Percentiles rank a stretch among this genome's conserved stretches.
Evolutionary conservation across 805 yeast species (phyloP).

Genomic region (Zygosaccharomyces rouxii): DNA sequence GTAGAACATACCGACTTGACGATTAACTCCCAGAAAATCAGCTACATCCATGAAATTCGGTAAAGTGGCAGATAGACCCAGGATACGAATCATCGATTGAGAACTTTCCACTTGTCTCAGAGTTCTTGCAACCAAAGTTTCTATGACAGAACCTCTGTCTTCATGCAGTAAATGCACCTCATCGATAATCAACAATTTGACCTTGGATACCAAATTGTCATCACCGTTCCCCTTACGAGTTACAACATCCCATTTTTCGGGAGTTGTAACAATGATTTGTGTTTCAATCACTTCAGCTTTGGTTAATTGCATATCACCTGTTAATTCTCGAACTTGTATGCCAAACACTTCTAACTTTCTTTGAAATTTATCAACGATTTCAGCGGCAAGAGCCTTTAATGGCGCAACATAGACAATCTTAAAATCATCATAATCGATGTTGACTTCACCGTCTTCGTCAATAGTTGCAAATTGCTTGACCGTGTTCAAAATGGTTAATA

Average conservation of each 20-base stretch:
- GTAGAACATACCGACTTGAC: slow-evolving; percentile 87
- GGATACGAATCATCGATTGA: slow-evolving; percentile 89
- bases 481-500: slow-evolving; percentile 72
- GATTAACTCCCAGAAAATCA: slow-evolving; percentile 86
- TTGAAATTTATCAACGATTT: slow-evolving; percentile 85
- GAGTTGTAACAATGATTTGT: slow-evolving; percentile 88
- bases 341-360: slow-evolving; percentile 80
- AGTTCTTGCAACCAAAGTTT: slow-evolving; percentile 91
- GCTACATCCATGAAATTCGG: slow-evolving; percentile 93
- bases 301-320: slow-evolving; percentile 94
- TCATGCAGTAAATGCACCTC: slow-evolving; percentile 96
- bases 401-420: slow-evolving; percentile 93
- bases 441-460: slow-evolving; percentile 46
- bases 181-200: slow-evolving; percentile 83
- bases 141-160: slow-evolving; percentile 97
- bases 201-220: slow-evolving; percentile 75
- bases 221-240: slow-evolving; percentile 92
- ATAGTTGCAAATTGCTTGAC: slow-evolving; percentile 66
- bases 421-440: slow-evolving; percentile 76
- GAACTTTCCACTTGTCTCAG: slow-evolving; percentile 90
- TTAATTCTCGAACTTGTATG: slow-evolving; percentile 77
- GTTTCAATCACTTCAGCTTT: slow-evolving; percentile 74
- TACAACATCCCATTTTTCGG: slow-evolving; percentile 97
- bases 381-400: slow-evolving; percentile 90
- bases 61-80: slow-evolving; percentile 89